Evolutionary conservation across 306 rosid genomes (phyloP), one percentile per base, ranked within the genome.

Genomic region (Hippophae gyantsensis): DNA sequence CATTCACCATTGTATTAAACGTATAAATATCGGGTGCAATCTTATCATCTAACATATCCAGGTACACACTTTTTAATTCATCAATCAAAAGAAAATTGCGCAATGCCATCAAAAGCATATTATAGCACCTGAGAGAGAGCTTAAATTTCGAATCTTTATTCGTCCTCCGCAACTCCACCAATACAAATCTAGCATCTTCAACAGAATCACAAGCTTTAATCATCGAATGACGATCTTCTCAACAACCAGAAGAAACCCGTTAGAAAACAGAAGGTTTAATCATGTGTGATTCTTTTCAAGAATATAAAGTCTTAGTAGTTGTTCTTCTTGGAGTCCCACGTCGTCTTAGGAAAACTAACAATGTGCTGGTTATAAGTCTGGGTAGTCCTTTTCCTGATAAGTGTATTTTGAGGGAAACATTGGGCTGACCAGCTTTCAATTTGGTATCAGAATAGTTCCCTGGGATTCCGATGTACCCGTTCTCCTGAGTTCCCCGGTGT

Each of bases 1-100:
- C 77, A 80, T 86, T 82, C 6, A 86, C 68, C 87, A 89, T 83
- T 13, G 87, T 79, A 66, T 86, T 89, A 11, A 83, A 63, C 0
- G 85, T 76, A 61, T 74, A 71, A 62, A 75, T 61, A 70, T 84
- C 77, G 0, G 97, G 95, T 0, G 47, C 18, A 69, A 84, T 55
- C 60, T 46, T 68, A 58, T 79, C 74, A 11, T 26, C 64, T 69
- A 89, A 59, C 87, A 89, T 80, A 62, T 84, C 89, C 53, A 55
- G 27, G 55, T 61, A 86, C 74, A 86, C 66, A 27, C 47, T 14
- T 40, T 62, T 73, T 81, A 89, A 72, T 55, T 89, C 95, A 27
- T 72, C 77, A 56, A 80, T 7, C 80, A 78, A 50, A n/a, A 10
- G 68, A 54, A 89, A 86, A 7, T 47, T 73, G 0, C 85, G 76